These are phyloP conservation scores for Boletellus sp. DNA, from an alignment of 768 basidiomycete genomes.

Conservation along the genomic window DNA sequence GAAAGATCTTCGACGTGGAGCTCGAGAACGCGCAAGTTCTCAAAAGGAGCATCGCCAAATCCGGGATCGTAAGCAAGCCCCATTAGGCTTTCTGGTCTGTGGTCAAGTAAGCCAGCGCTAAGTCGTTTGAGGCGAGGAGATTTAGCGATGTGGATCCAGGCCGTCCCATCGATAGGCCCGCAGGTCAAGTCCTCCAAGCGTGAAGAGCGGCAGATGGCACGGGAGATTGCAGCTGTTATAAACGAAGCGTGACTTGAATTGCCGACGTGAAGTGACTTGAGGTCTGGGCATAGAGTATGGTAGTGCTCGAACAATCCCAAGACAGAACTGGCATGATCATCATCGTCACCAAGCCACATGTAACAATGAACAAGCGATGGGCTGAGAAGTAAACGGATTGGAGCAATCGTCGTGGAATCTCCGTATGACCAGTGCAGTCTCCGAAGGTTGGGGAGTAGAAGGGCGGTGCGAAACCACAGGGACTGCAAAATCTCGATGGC, in stretches of 20 bases:
- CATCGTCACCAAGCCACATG: background rate
- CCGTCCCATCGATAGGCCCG: background rate
- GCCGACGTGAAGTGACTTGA: background rate
- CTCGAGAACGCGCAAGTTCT: background rate
- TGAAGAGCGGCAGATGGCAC: background rate
- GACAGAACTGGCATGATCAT: background rate
- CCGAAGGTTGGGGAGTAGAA: background rate
- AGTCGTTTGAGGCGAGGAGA: background rate
- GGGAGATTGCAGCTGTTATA: background rate
- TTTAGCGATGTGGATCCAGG: background rate
- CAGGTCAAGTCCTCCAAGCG: background rate
- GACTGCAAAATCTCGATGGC: background rate
- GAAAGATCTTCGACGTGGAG: background rate
- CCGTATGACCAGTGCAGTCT: background rate
- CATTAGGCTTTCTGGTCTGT: background rate
- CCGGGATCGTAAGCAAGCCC: background rate
- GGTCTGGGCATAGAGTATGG: background rate
- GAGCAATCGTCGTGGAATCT: background rate
- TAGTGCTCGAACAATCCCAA: background rate
- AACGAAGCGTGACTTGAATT: background rate
- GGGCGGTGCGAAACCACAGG: background rate
- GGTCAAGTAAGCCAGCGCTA: background rate
- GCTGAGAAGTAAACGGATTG: background rate
- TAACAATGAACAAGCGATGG: background rate
- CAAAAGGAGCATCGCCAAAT: background rate